Percentiles rank a stretch among this genome's conserved stretches.
Evolutionary conservation across 2,329 filamentous ascomycete species (phyloP).

Genomic region (Diaporthe citrichinensis): DNA sequence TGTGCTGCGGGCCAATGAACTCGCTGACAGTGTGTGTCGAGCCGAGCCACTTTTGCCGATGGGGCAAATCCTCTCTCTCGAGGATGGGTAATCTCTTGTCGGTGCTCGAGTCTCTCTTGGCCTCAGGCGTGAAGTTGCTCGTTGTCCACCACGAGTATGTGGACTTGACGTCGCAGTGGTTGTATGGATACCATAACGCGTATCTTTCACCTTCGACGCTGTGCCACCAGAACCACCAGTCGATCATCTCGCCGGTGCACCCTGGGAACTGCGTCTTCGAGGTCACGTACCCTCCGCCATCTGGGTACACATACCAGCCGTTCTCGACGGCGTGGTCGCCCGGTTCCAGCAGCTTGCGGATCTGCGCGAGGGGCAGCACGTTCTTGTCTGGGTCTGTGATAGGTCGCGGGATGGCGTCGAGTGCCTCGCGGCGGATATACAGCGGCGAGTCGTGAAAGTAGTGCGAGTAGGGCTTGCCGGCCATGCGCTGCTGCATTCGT

Average conservation of each 20-base stretch:
- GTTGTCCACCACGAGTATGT: slow-evolving; percentile 10
- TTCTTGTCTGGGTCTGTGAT: slow-evolving; percentile 31
- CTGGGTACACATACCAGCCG: slow-evolving; percentile 40
- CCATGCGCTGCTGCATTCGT: slow-evolving; percentile 30
- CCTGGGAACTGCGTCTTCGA: slow-evolving; percentile 41
- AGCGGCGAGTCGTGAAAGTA: slow-evolving; percentile 37
- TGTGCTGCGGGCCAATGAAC: slow-evolving; percentile 33
- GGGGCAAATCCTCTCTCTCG: slow-evolving; percentile 31
- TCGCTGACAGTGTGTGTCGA: slow-evolving; percentile 41
- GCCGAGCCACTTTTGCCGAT: slow-evolving; percentile 42
- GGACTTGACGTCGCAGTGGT: slow-evolving; percentile 37
- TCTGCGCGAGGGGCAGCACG: slow-evolving; percentile 34
- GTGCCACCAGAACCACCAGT: slow-evolving; percentile 46
- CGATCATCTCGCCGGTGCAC: slow-evolving; percentile 41
- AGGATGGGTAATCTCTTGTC: slow-evolving; percentile 8
- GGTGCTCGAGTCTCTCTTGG: background rate
- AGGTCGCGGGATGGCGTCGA: slow-evolving; percentile 36
- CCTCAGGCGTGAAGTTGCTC: slow-evolving; percentile 1
- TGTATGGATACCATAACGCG: slow-evolving; percentile 42
- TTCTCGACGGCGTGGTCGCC: slow-evolving; percentile 41
- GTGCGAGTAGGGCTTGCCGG: slow-evolving; percentile 39
- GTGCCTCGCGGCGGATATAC: slow-evolving; percentile 37
- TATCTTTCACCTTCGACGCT: slow-evolving; percentile 42
- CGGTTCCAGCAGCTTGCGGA: slow-evolving; percentile 36
- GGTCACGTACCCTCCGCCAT: slow-evolving; percentile 42